Evolutionary conservation across 768 basidiomycete species (phyloP), one percentile per base, ranked within the genome.

Genomic region (Coprinellus micaceus): DNA sequence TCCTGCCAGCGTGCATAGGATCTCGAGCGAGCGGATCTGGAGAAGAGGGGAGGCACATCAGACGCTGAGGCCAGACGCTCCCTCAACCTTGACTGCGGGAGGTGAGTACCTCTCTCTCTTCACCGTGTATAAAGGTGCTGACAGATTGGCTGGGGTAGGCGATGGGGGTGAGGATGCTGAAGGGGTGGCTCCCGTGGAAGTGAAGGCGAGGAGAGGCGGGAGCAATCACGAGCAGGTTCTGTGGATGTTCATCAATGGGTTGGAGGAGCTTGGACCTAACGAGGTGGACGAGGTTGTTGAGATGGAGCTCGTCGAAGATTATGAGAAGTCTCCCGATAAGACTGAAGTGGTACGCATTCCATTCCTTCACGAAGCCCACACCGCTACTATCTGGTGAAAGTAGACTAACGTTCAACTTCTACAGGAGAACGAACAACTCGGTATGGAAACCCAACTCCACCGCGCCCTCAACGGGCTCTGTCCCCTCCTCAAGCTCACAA

Each of bases 11-110:
- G 71, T 89, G 25, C 87, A 91, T 62, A 82, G 88, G 0, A 77
- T 95, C 28, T 94, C 91, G 65, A 80, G 82, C 1, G 84, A 90
- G 54, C 88, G 95, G 22, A 78, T 99, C 52, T 64, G 80, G 4
- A 57, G 61, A 13, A 87, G 97, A 4, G 97, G 96, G 0, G 80
- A 83, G 3, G 90, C 88, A 59, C 97, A 99, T 73, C 89, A 98
- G 67, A 81, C 82, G 0, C 81, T 99, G 0, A 83, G 79, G 36
- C 84, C 86, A 0, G 83, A 86, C 59, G 48, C 53, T n/a, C n/a
- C n/a, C n/a, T n/a, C n/a, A n/a, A n/a, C n/a, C n/a, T n/a, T n/a
- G n/a, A n/a, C n/a, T n/a, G n/a, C n/a, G n/a, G n/a, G n/a, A n/a
- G n/a, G n/a, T n/a, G n/a, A n/a, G n/a, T n/a, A n/a, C n/a, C n/a